Base-by-base conservation (phyloP, 345 rosid genomes). In the Sonneratia caseolaris region DNA sequence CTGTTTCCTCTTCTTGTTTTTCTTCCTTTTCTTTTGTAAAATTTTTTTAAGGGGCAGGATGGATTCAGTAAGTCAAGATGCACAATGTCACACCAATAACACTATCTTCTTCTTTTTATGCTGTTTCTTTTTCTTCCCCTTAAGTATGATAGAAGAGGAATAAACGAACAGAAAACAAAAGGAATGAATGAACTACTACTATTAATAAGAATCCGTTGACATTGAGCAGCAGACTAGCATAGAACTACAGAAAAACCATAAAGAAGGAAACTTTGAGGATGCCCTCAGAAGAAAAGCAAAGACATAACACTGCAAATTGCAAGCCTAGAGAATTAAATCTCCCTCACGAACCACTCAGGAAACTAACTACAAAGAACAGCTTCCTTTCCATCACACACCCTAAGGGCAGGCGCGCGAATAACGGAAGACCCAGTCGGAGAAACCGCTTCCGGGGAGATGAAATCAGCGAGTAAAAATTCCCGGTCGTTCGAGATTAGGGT, bases 181-280 rank as follows among this genome's bases (percentile, higher is more conserved):
- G 42, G 49, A 64, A 72, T 48, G 61, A 64, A 64, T 27, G 32
- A 27, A 27, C 32, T 27, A 27, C 74, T 37, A 64, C 68, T 64
- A 40, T 43, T 64, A 64, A 21, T 42, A 64, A 64, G 69, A 72
- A 72, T 72, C 74, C 68, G 64, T 66, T 72, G 74, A 65, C 68
- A 64, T 62, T 72, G 74, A 48, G 49, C 66, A 27, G 32, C 32
- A 27, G 32, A 27, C 32, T 27, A 27, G 32, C 32, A 27, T 27
- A 27, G 32, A 27, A 27, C 32, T 27, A 27, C 66, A 12, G 27
- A 35, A 32, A 37, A 37, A 49, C 36, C 32, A 22, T 27, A 62
- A 27, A 38, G 66, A 27, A 37, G 66, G 32, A 62, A 62, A 35
- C 66, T 62, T 62, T 62, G 19, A 38, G 9, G 57, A 53, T 9